Base-by-base conservation (phyloP, 805 yeast species). In the Candida boidinii region DNA sequence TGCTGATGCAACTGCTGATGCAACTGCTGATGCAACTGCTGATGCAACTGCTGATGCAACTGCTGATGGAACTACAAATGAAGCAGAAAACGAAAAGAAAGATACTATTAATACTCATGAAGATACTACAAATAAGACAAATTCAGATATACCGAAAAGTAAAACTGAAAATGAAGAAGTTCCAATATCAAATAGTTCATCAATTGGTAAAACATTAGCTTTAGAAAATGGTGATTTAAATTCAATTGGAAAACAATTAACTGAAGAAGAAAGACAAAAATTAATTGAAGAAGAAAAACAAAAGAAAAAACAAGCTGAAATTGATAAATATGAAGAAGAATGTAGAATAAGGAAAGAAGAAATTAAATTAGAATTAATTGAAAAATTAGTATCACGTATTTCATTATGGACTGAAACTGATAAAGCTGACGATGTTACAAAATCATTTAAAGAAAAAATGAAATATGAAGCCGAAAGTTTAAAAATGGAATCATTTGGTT, bases 401-500 rank as follows among this genome's bases (percentile, higher is more conserved):
- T 56, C 63, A 3, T 32, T 59, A 23, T 58, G 56, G 43, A 59
- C 64, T 2, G 83, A 79, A 46, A 74, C 87, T n/a, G 69, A 66
- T 20, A 70, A 71, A 45, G 77, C 74, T 33, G 63, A 60, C 0
- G 84, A 76, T 21, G 77, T 87, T 25, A 65, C 79, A 33, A 53
- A 56, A 6, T 68, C 80, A 0, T 81, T 73, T 48, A 58, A 54
- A n/a, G 46, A 47, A 10, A 74, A 75, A 43, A 60, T 83, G 19
- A 56, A 60, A 25, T 61, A 63, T 34, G 92, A 83, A 49, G 72
- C 82, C 28, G 88, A 82, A 44, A 82, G 82, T 39, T 64, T 92
- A 51, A 92, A 92, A 56, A 74, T 86, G 70, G 98, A 92, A 65
- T 84, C 95, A 34, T 92, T 92, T 61, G 99, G 99, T 11, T 59